These are phyloP conservation scores for Trichophyton verrucosum DNA, from an alignment of 2,329 filamentous ascomycete genomes.

Conservation along the genomic window DNA sequence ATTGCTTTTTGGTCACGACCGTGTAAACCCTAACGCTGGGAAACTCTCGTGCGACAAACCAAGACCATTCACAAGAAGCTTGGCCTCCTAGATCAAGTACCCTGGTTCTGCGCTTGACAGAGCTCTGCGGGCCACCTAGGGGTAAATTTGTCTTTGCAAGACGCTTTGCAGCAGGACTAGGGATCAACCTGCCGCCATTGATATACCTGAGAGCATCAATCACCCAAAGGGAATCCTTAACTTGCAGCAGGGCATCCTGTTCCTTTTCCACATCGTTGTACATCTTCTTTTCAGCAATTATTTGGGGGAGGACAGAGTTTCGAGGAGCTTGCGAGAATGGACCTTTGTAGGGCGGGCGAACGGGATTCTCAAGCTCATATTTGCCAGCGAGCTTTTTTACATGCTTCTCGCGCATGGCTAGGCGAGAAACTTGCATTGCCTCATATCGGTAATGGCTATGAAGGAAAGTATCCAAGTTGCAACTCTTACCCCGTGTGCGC, in stretches of 20 bases:
- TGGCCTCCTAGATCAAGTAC: conserved; percentile 82
- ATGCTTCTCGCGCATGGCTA: conserved; percentile 60
- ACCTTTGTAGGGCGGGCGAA: conserved; percentile 59
- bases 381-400: conserved; percentile 73
- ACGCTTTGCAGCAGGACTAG: conserved; percentile 38
- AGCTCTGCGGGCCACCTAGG: conserved; percentile 16
- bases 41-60: conserved; percentile 79
- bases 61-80: conserved; percentile 83
- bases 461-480: conserved; percentile 61
- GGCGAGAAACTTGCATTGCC: conserved; percentile 69
- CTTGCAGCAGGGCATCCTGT: conserved; percentile 62
- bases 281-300: conserved; percentile 39
- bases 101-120: conserved; percentile 39
- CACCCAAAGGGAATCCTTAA: conserved; percentile 48
- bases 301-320: conserved; percentile 51
- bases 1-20: conserved; percentile 62
- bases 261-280: conserved; percentile 54
- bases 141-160: conserved; percentile 21
- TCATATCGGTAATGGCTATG: conserved; percentile 78
- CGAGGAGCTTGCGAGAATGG: conserved; percentile 59
- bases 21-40: conserved; percentile 80
- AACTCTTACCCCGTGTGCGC: conserved; percentile 33
- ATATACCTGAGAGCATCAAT: conserved; percentile 50
- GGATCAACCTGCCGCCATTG: conserved; percentile 48
- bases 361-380: conserved; percentile 61